These are phyloP conservation scores for Globisporangium rhizosaccharum DNA, from an alignment of 352 stramenopile species.

Conservation along the genomic window DNA sequence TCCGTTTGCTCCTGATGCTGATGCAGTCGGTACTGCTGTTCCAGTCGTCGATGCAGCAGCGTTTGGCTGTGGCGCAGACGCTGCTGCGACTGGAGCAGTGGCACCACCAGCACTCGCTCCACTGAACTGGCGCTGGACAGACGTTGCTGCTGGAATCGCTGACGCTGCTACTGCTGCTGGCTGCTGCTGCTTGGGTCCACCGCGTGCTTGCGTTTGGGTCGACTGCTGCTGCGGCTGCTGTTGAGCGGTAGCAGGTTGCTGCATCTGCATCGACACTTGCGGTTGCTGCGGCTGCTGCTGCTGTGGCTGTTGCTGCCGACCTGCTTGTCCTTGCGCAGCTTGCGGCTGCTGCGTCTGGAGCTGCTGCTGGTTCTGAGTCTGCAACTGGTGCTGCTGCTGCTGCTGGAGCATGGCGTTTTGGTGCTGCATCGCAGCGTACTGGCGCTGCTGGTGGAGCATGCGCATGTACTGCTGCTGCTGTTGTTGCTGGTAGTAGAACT, in stretches of 20 bases:
- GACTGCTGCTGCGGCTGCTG: slow-evolving; percentile 23
- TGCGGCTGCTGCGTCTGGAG: slow-evolving; percentile 19
- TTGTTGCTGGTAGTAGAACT: slow-evolving; percentile 70
- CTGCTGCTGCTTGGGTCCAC: slow-evolving; percentile 11
- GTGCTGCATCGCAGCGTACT: slow-evolving; percentile 35
- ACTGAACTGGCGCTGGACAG: slow-evolving; percentile 12
- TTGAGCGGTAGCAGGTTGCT: not conserved
- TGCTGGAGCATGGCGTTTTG: slow-evolving; percentile 37
- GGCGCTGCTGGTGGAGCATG: slow-evolving; percentile 47
- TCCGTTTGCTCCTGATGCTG: not conserved
- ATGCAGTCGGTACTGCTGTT: not conserved
- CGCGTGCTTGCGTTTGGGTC: not conserved
- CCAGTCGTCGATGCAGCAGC: too few species aligned
- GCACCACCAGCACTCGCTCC: not conserved
- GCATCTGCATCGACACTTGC: not conserved
- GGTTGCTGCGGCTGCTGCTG: slow-evolving; percentile 1
- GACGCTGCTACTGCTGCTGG: slow-evolving; percentile 7
- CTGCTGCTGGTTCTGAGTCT: slow-evolving; percentile 24
- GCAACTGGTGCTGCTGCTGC: slow-evolving; percentile 21
- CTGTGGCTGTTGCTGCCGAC: not conserved
- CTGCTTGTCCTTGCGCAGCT: not conserved
- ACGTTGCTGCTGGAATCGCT: slow-evolving; percentile 8
- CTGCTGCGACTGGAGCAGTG: not conserved
- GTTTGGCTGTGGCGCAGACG: not conserved
- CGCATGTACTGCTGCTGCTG: slow-evolving; percentile 82